Conservation (phyloP, 495 filamentous ascomycete genomes). For the Amorphotheca resinae region DNA sequence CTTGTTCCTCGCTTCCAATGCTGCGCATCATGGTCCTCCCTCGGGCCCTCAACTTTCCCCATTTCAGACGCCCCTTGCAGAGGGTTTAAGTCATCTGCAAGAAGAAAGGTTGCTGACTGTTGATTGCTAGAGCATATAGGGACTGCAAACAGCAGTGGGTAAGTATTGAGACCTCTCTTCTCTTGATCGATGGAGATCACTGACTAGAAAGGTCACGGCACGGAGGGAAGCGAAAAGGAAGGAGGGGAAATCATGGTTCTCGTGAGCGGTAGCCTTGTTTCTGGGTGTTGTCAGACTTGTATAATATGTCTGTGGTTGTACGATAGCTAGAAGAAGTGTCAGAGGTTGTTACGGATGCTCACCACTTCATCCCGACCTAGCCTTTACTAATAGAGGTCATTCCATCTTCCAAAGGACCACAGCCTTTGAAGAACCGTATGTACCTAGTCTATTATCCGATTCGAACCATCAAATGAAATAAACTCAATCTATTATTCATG, state of each 20-base stretch:
- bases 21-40: too few relatives aligned
- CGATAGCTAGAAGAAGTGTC: too few relatives aligned
- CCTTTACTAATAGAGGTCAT: too few relatives aligned
- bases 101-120: conserved; percentile 1
- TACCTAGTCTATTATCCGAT: too few relatives aligned
- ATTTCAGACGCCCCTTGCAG: neutral
- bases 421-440: too few relatives aligned
- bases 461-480: too few relatives aligned
- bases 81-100: neutral
- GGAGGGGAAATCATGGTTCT: conserved; percentile 21
- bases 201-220: conserved; percentile 32
- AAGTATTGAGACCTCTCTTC: conserved; percentile 24
- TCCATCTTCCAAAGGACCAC: too few relatives aligned
- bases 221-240: conserved; percentile 36
- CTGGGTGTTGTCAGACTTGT: neutral
- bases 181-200: neutral
- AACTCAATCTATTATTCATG: too few relatives aligned
- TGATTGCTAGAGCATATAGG: conserved; percentile 61
- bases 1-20: neutral
- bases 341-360: too few relatives aligned
- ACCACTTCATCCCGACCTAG: too few relatives aligned
- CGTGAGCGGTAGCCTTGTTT: neutral
- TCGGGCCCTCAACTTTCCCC: too few relatives aligned
- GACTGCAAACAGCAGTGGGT: conserved; percentile 94
- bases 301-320: neutral